phyloP scores from a whole-genome alignment of 305 asterid genomes.

The Fraxinus platypoda region DNA sequence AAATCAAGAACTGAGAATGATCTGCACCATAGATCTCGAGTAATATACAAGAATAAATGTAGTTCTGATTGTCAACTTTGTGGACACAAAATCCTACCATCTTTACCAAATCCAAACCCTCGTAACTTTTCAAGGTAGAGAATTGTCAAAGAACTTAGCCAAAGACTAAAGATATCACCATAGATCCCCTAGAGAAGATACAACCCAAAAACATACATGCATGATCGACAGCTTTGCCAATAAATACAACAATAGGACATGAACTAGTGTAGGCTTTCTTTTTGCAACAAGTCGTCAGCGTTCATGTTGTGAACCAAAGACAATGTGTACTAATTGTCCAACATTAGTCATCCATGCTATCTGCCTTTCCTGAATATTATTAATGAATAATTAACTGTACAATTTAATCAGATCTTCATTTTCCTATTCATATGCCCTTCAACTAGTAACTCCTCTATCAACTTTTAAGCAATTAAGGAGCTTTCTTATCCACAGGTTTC shows the following conservation, averaged over 20 bases:
- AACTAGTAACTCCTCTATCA: not conserved
- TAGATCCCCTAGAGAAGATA: not conserved
- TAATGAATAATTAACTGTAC: not conserved
- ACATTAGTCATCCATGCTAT: not conserved
- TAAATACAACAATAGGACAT: not conserved
- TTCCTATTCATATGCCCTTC: not conserved
- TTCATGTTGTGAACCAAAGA: conserved; percentile 11
- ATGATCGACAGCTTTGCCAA: not conserved
- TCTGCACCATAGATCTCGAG: not conserved
- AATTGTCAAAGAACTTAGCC: not conserved
- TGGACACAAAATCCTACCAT: not conserved
- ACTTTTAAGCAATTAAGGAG: not conserved
- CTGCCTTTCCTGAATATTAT: not conserved
- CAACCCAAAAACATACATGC: not conserved
- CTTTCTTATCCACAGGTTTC: not conserved
- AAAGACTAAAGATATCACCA: not conserved
- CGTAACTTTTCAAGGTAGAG: not conserved
- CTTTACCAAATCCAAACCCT: not conserved
- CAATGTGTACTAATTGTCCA: not conserved
- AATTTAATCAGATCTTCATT: not conserved
- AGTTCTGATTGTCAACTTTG: not conserved
- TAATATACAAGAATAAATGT: not conserved
- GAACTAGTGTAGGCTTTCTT: not conserved
- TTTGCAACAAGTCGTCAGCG: conserved; percentile 3
- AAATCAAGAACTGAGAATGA: not conserved